Percentiles rank a stretch among this genome's conserved stretches.
Conservation (phyloP, 2,329 filamentous ascomycete genomes). For the Colletotrichum graminicola region DNA sequence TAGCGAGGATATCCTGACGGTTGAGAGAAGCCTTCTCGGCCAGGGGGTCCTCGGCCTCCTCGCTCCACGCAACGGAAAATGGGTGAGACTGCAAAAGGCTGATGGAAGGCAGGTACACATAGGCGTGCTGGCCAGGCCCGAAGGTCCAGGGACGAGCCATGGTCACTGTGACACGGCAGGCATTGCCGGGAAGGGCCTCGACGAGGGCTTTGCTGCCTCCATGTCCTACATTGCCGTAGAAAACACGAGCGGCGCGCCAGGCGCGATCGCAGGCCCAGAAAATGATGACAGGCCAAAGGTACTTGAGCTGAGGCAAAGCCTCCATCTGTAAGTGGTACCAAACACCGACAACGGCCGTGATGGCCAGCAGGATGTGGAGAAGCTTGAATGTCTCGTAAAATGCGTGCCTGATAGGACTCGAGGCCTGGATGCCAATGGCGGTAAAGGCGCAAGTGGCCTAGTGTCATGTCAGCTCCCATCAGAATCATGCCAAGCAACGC, state of each 20-base stretch:
- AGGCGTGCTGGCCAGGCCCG: conserved; percentile 81
- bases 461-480: conserved; percentile 39
- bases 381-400: conserved; percentile 85
- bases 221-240: conserved; percentile 75
- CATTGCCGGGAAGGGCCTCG: conserved; percentile 82
- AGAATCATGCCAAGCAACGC: not conserved
- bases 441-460: conserved; percentile 72
- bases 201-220: conserved; percentile 77
- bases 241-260: conserved; percentile 68
- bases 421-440: conserved; percentile 75
- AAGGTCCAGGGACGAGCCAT: conserved; percentile 84
- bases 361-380: conserved; percentile 75
- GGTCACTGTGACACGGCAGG: conserved; percentile 78
- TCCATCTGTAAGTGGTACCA: conserved; percentile 75
- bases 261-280: conserved; percentile 76
- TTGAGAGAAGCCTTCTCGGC: conserved; percentile 70
- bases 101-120: conserved; percentile 80
- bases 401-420: conserved; percentile 78
- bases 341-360: conserved; percentile 70
- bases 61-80: conserved; percentile 83
- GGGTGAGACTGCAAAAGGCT: conserved; percentile 82
- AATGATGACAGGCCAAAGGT: conserved; percentile 72
- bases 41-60: conserved; percentile 68
- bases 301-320: conserved; percentile 66
- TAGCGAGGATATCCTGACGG: conserved; percentile 68